These are phyloP conservation scores for Peronospora farinosa DNA, from an alignment of 352 stramenopile species.

Conservation along the genomic window DNA sequence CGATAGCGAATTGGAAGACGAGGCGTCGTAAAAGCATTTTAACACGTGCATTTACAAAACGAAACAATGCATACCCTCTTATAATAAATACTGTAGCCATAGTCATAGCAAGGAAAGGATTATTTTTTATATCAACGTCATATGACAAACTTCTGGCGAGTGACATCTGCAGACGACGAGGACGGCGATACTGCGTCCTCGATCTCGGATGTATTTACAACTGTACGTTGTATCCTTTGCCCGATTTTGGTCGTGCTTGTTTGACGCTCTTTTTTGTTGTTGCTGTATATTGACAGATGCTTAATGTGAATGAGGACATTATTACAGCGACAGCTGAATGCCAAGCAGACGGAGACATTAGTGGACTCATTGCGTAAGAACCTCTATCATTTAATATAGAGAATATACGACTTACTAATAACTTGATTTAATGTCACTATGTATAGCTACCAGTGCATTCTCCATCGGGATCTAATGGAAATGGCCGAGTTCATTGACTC, in stretches of 20 bases:
- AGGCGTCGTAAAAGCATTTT: not conserved
- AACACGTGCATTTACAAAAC: too few species aligned
- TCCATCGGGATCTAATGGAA: conserved; percentile 72
- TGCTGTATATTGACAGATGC: conserved; percentile 39
- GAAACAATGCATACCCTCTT: not conserved
- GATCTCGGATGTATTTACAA: conserved; percentile 59
- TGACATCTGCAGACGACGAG: conserved; percentile 19
- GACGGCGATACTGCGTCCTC: conserved; percentile 41
- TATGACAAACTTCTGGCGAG: conserved; percentile 20
- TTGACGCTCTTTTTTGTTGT: not conserved
- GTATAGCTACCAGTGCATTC: conserved; percentile 63
- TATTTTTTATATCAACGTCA: not conserved
- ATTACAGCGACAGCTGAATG: conserved; percentile 51
- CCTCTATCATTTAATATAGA: not conserved
- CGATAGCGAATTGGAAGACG: conserved; percentile 54
- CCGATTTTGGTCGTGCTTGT: not conserved
- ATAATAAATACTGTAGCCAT: not conserved
- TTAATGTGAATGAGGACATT: conserved; percentile 71
- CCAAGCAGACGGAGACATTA: conserved; percentile 45
- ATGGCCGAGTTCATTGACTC: conserved; percentile 79
- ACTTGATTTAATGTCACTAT: conserved; percentile 10
- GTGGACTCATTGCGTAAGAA: conserved; percentile 48
- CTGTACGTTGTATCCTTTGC: conserved; percentile 28
- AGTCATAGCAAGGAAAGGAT: too few species aligned
- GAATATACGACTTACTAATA: not conserved